phyloP scores from a whole-genome alignment of 495 filamentous ascomycete genomes.

The Lentithecium fluviatile region DNA sequence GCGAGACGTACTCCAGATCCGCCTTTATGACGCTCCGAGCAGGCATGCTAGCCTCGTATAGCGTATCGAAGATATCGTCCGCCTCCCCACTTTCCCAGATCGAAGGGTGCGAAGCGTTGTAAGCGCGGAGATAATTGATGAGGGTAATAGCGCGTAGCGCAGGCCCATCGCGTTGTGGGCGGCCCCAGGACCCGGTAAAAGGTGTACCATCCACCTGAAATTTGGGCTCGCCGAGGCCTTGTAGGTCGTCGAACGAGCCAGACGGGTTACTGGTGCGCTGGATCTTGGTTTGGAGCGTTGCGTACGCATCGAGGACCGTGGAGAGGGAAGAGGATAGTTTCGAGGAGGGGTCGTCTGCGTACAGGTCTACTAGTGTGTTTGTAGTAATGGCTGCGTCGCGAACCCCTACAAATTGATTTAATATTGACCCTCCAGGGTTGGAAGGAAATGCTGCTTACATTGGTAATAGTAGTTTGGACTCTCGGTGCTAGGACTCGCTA shows the following conservation, averaged over 20 bases:
- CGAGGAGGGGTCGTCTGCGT: constrained; percentile 32
- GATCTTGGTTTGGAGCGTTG: constrained; percentile 30
- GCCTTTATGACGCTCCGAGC: constrained; percentile 39
- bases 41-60: constrained; percentile 40
- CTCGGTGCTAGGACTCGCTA: constrained; percentile 39
- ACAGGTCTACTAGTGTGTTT: constrained; percentile 37
- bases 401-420: no score
- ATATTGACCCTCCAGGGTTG: not conserved
- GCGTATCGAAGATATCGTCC: constrained; percentile 37
- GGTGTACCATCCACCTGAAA: constrained; percentile 54
- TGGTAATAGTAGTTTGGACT: constrained; percentile 42
- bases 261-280: constrained; percentile 51
- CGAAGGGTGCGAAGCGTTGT: constrained; percentile 42
- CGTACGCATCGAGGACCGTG: constrained; percentile 33
- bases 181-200: constrained; percentile 60
- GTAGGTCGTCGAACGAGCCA: constrained; percentile 50
- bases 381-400: constrained; percentile 42
- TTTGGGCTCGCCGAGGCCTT: constrained; percentile 62
- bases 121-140: constrained; percentile 45
- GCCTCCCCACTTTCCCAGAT: constrained; percentile 35
- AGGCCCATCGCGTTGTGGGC: constrained; percentile 64
- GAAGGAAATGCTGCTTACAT: constrained; percentile 24
- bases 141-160: constrained; percentile 52
- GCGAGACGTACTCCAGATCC: constrained; percentile 47
- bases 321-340: constrained; percentile 26